phyloP scores from a whole-genome alignment of 2,329 filamentous ascomycete genomes.

The Cephalotrichum gorgonifer region DNA sequence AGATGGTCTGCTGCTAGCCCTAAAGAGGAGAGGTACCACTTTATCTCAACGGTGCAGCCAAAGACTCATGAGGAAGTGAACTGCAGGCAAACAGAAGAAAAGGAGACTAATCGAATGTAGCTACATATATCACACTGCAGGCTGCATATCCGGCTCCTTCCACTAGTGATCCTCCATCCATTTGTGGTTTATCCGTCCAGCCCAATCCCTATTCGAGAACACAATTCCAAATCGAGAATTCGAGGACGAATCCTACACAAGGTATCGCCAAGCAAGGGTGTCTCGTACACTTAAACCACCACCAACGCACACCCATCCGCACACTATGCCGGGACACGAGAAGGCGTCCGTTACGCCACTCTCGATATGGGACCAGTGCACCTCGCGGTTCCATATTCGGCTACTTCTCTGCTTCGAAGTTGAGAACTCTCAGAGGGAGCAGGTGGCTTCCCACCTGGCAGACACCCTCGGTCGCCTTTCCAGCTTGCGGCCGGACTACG shows the following conservation, averaged over 20 bases:
- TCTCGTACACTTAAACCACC: not conserved
- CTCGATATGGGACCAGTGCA: conserved; percentile 11
- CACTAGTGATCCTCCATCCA: not conserved
- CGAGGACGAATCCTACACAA: no score
- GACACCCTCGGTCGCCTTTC: conserved; percentile 11
- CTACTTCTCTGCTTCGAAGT: conserved; percentile 15
- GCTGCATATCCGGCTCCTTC: not conserved
- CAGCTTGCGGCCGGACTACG: conserved; percentile 15
- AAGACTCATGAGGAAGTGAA: not conserved
- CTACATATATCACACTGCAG: not conserved
- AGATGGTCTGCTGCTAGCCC: not conserved
- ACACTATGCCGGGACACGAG: not conserved
- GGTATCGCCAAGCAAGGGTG: not conserved
- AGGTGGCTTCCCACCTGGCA: conserved; percentile 8
- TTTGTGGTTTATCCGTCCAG: not conserved
- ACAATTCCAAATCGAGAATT: no score
- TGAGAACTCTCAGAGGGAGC: conserved; percentile 5
- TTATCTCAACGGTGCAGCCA: not conserved
- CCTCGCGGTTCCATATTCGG: conserved; percentile 9
- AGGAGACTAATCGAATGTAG: not conserved
- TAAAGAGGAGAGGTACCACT: not conserved
- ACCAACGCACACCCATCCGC: not conserved
- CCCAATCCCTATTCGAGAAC: not conserved
- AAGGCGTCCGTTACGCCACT: conserved; percentile 2
- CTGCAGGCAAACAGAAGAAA: not conserved